These are phyloP conservation scores for Chaetothyriales sp. DNA, from an alignment of 2,329 filamentous ascomycete species.

Conservation along the genomic window DNA sequence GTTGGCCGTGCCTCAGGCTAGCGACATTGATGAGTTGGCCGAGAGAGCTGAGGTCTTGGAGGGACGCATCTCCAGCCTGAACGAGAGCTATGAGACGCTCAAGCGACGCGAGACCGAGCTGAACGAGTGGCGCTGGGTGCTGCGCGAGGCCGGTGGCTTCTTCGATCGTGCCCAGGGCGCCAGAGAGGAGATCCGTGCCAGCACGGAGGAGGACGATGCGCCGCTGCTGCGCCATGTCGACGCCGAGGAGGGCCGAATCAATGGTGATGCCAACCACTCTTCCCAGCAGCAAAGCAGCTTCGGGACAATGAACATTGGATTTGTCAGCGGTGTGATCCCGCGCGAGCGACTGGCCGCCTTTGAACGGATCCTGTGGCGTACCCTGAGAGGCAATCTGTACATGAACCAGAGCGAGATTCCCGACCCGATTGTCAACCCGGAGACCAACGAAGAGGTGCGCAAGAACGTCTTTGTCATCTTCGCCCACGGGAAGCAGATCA, in stretches of 20 bases:
- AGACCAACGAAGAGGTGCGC: slow-evolving; percentile 77
- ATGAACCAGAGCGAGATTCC: slow-evolving; percentile 99
- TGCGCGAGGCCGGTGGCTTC: slow-evolving; percentile 90
- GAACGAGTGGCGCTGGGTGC: slow-evolving; percentile 95
- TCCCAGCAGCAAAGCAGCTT: slow-evolving; percentile 63
- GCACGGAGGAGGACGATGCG: slow-evolving; percentile 78
- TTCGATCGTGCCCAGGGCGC: slow-evolving; percentile 88
- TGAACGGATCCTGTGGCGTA: slow-evolving; percentile 94
- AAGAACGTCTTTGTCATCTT: slow-evolving; percentile 99
- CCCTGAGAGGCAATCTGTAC: slow-evolving; percentile 91
- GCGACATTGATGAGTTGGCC: slow-evolving; percentile 89
- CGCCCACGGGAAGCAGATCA: slow-evolving; percentile 92
- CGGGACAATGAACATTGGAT: slow-evolving; percentile 96
- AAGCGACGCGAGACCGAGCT: slow-evolving; percentile 96
- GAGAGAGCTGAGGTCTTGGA: slow-evolving; percentile 87
- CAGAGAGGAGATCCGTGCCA: slow-evolving; percentile 89
- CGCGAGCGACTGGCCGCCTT: slow-evolving; percentile 88
- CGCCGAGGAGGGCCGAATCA: slow-evolving; percentile 48
- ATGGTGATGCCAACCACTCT: slow-evolving; percentile 34
- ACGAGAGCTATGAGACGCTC: slow-evolving; percentile 95
- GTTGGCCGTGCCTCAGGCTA: slow-evolving; percentile 72
- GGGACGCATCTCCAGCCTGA: slow-evolving; percentile 76
- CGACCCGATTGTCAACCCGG: slow-evolving; percentile 78
- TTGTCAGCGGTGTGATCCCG: slow-evolving; percentile 89
- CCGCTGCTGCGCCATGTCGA: slow-evolving; percentile 87